Base-by-base conservation (phyloP, 2,329 filamentous ascomycete species). In the Penicillium sp. region DNA sequence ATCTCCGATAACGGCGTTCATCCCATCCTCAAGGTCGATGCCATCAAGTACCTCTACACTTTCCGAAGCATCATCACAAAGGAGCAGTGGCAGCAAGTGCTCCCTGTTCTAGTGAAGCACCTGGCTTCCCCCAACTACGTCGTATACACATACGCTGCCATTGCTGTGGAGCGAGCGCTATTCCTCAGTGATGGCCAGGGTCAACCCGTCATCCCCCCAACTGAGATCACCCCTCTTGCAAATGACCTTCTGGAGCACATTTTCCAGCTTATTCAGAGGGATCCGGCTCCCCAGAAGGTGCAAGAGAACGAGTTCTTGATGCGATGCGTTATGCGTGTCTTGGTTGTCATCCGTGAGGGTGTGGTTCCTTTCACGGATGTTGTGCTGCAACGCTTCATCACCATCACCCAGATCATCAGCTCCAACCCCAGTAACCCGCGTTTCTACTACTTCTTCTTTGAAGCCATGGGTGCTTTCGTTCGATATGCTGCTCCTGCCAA, bases 231-330 rank as follows among this genome's bases (percentile, higher is more conserved):
- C 57, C 88, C 89, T 0, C 86, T 95, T 60, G 87, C 93, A 25
- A 93, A 92, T 73, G 92, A 96, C 65, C 84, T 99, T 2, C 80
- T 98, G 21, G 84, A 91, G 53, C 93, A 98, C 70, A 82, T 99
- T 13, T 98, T 99, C 82, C 88, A 88, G 62, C 83, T 99, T 52
- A 92, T 99, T 63, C 90, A 96, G 71, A 91, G 90, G 71, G 89
- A 96, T 67, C 82, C 83, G 4, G 88, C 90, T 11, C 89, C 96
- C 1, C 87, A 93, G 63, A 99, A 98, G 81, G 87, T 99, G 60
- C 95, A 99, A 72, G 95, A 99, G 77, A 99, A 99, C 71, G 95
- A 99, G 72, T 99, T 98, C 74, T 76, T 99, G 70, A 98, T 99
- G 93, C 91, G 92, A 68, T 99, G 95, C 69, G 92, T 97, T 55